Percentiles rank a stretch among this genome's conserved stretches.
phyloP scores from a whole-genome alignment of 306 rosid species.

The Boehmeria nivea region DNA sequence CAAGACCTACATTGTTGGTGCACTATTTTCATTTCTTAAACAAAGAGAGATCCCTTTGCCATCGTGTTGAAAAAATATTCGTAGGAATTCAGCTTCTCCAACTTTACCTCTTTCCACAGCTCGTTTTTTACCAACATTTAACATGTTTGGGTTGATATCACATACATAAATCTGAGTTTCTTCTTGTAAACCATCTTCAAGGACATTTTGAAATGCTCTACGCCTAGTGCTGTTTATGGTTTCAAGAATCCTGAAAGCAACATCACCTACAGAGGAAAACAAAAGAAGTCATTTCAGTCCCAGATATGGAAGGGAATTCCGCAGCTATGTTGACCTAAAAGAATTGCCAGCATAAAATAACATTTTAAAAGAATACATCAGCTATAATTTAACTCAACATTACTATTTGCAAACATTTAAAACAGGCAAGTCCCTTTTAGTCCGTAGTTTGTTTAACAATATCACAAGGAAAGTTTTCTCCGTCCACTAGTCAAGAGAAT shows the following conservation, averaged over 20 bases:
- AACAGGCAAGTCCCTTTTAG: too few species aligned
- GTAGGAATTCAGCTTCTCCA: constrained; percentile 16
- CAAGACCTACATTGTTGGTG: constrained; percentile 47
- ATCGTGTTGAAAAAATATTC: constrained; percentile 2
- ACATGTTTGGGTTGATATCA: constrained; percentile 85
- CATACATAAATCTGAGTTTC: constrained; percentile 75
- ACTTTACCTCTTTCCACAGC: constrained; percentile 64
- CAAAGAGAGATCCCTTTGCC: constrained; percentile 11
- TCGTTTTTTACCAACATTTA: constrained; percentile 73
- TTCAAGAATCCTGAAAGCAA: constrained; percentile 87
- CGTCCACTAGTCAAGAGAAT: too few species aligned
- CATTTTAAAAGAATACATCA: too few species aligned
- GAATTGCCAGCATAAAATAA: too few species aligned
- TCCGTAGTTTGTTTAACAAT: too few species aligned
- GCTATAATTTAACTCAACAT: too few species aligned
- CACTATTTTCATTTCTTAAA: constrained; percentile 25
- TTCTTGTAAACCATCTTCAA: constrained; percentile 49
- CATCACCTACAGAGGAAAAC: constrained; percentile 64
- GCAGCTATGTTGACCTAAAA: too few species aligned
- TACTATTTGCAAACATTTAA: too few species aligned
- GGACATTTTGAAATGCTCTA: constrained; percentile 49
- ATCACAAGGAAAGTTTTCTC: too few species aligned
- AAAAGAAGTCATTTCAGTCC: too few species aligned
- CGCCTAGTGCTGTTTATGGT: constrained; percentile 54
- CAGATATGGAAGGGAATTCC: too few species aligned